A percentile compares a stretch with the other conserved stretches of the same genome.
Evolutionary conservation across 495 filamentous ascomycete genomes (phyloP).

Genomic region (Talaromyces nanjingensis): DNA sequence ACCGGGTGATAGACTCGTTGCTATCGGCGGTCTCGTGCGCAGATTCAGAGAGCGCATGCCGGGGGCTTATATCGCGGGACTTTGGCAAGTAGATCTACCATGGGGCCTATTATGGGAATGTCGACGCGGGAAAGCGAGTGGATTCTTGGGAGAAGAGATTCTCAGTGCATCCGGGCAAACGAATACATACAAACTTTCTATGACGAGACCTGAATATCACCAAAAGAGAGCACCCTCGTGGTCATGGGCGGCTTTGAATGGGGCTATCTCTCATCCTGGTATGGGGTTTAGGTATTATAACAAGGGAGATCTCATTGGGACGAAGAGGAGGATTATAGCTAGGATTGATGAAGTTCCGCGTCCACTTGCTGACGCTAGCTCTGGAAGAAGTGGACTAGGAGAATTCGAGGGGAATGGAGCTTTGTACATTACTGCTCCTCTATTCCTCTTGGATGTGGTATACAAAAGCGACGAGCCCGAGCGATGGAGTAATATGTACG

Average conservation of each 20-base stretch:
- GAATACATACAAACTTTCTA: neutral
- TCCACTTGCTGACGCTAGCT: neutral
- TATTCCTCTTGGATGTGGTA: neutral
- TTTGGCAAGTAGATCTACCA: neutral
- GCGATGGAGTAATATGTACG: neutral
- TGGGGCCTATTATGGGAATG: conserved; percentile 4
- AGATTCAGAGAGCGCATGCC: neutral
- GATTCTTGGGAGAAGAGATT: neutral
- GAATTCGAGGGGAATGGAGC: neutral
- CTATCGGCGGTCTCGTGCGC: neutral
- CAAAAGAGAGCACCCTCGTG: neutral
- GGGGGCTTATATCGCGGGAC: neutral
- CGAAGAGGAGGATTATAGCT: neutral
- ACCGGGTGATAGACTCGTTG: neutral
- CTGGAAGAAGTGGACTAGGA: neutral
- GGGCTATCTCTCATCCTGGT: neutral
- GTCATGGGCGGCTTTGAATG: conserved; percentile 1
- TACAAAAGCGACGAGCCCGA: neutral
- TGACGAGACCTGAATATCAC: neutral
- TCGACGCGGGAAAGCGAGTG: neutral
- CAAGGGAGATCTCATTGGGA: neutral
- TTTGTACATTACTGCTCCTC: neutral
- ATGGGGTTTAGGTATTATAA: neutral
- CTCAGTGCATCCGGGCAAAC: neutral
- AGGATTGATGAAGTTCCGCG: neutral